These are phyloP conservation scores for Mucor sp. DNA, from an alignment of 371 early-diverging fungal genomes.

Conservation along the genomic window DNA sequence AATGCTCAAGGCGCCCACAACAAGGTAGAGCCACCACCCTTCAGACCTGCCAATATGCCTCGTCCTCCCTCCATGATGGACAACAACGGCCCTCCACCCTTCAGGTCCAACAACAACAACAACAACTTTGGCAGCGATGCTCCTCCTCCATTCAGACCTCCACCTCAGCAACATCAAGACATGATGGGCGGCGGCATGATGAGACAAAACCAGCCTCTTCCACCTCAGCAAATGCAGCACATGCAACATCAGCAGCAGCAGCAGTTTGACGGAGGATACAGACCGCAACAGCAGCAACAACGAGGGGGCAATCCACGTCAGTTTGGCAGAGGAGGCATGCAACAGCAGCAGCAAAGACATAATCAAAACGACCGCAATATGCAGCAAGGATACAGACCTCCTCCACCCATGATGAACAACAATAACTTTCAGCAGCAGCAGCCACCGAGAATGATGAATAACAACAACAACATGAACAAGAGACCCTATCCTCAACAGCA, in stretches of 20 bases:
- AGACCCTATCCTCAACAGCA: conserved; percentile 16
- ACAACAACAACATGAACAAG: conserved; percentile 14
- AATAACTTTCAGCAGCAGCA: conserved; percentile 1
- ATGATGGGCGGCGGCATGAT: conserved; percentile 21
- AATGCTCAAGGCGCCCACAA: conserved; percentile 19
- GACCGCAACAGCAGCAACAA: conserved; percentile 8
- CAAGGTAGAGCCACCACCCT: conserved; percentile 46
- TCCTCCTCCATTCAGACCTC: conserved; percentile 28
- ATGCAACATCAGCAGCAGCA: conserved; percentile 10
- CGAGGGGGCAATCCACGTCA: background rate
- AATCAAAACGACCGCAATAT: conserved; percentile 3
- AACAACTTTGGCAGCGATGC: conserved; percentile 7
- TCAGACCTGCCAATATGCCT: conserved; percentile 31
- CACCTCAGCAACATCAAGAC: conserved; percentile 10
- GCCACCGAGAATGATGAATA: conserved; percentile 6
- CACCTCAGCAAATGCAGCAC: background rate
- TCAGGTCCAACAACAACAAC: conserved; percentile 20
- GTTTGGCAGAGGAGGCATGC: conserved; percentile 10
- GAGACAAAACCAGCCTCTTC: background rate
- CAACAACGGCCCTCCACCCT: conserved; percentile 37
- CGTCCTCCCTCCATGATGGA: background rate
- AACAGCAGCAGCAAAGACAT: conserved; percentile 11
- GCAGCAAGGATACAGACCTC: conserved; percentile 19
- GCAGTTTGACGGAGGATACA: conserved; percentile 10
- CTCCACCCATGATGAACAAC: conserved; percentile 24